Evolutionary conservation across 2,329 filamentous ascomycete species (phyloP).

Genomic region (Ophiostoma quercus): DNA sequence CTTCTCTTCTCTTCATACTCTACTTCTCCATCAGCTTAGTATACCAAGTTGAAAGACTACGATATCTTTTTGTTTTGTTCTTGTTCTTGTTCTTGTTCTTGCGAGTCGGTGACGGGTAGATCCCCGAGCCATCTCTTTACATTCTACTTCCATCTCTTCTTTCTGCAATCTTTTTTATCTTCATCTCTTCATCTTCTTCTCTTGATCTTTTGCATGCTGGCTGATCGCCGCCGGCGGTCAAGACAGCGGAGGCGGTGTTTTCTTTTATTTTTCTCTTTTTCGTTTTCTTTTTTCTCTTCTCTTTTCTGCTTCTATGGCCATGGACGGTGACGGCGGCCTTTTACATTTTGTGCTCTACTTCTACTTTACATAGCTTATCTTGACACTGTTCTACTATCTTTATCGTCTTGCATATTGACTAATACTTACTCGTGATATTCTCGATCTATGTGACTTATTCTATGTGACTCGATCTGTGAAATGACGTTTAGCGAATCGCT

Average conservation of each 20-base stretch:
- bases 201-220: not conserved
- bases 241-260: not conserved
- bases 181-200: not conserved
- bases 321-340: not conserved
- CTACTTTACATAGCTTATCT: constrained; percentile 5
- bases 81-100: constrained; percentile 1
- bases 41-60: constrained; percentile 11
- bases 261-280: not conserved
- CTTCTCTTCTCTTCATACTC: not conserved
- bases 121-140: not conserved
- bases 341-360: not conserved
- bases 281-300: not conserved
- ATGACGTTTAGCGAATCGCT: not conserved
- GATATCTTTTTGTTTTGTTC: constrained; percentile 1
- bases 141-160: not conserved
- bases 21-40: not conserved
- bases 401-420: too few species aligned
- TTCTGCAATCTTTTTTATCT: not conserved
- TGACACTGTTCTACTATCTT: not conserved
- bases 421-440: not conserved
- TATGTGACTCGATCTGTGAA: not conserved
- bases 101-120: not conserved
- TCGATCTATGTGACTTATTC: not conserved
- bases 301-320: not conserved
- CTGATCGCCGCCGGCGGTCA: not conserved